Conservation (phyloP, 2,329 filamentous ascomycete species). For the Pseudogymnoascus sp. region DNA sequence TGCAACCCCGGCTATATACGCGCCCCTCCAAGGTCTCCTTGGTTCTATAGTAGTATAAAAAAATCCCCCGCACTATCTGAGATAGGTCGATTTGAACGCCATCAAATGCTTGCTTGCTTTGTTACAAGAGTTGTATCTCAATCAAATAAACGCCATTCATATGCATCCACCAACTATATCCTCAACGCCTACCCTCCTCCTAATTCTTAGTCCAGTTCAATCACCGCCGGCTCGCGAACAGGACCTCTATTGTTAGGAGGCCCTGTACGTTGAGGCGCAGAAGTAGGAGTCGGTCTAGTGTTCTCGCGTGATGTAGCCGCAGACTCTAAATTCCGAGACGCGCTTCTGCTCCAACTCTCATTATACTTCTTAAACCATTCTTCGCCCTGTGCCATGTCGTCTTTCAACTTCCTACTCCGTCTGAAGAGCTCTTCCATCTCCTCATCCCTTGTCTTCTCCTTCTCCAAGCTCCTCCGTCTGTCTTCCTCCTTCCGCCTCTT, state of each 20-base stretch:
- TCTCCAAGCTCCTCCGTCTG: background rate
- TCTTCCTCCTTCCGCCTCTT: constrained; percentile 6
- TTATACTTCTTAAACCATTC: constrained; percentile 25
- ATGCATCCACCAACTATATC: background rate
- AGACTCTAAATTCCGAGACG: constrained; percentile 1
- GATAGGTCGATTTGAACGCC: constrained; percentile 6
- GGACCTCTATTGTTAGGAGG: background rate
- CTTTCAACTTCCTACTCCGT: constrained; percentile 27
- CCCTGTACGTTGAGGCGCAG: background rate
- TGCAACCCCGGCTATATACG: background rate
- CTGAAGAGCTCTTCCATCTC: constrained; percentile 28
- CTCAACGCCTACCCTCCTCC: background rate
- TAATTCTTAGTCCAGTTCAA: constrained; percentile 1
- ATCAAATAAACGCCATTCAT: background rate
- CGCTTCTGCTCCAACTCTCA: constrained; percentile 13
- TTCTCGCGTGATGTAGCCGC: constrained; percentile 1
- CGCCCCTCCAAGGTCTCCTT: background rate
- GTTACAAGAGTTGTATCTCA: constrained; percentile 5
- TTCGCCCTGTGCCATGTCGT: constrained; percentile 30
- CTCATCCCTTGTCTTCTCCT: constrained; percentile 19
- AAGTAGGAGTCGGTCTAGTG: background rate
- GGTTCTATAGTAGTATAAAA: background rate
- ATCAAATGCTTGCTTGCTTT: constrained; percentile 8
- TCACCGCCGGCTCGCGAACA: background rate
- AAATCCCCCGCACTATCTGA: background rate